Base-by-base conservation (phyloP, 2,329 filamentous ascomycete genomes). In the Colletotrichum euphorbiae region DNA sequence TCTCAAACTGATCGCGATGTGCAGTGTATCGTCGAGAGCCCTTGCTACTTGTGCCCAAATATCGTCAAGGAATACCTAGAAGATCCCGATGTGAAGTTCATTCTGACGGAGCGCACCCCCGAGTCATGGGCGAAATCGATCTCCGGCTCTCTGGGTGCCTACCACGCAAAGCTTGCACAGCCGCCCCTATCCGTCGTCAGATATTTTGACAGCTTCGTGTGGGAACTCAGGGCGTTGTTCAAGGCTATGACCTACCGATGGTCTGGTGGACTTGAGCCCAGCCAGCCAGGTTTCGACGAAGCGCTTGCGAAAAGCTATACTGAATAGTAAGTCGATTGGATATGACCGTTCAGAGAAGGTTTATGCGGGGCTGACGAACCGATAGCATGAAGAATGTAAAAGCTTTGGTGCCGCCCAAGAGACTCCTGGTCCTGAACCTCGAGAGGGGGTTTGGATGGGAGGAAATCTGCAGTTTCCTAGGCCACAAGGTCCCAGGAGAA, bases 371-470 rank as follows among this genome's bases (percentile, higher is more conserved):
- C 57, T 17, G 36, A 19, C n/a, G 15, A 74, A 72, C 19, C 67
- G 69, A 19, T 55, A 73, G 52, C 71, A 8, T 68, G 21, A 45
- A 70, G 31, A 74, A 71, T 4, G 75, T 75, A 55, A 69, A 61
- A 15, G 46, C 74, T 8, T 46, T 59, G 0, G 69, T 75, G 19
- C 77, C 77, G 1, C 56, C 71, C 4, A 74, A 76, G 15, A 70
- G 72, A 36, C 67, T 80, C 21, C 71, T 77, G n/a, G 69, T 72
- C 4, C 69, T 74, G 42, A 76, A 72, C 42, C 71, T 80, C 1
- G 77, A 80, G 62, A 74, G 78, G 38, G 77, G 75, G 0, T 77
- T 79, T 9, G 77, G 77, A 3, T 80, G 78, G 78, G 77, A 79
- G 59, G 67, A 79, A 43, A 75, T 80, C 2, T 80, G 78, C 43